A percentile compares a stretch with the other conserved stretches of the same genome.
These are phyloP conservation scores for Leavenworthia alabamica DNA, from an alignment of 345 rosid species.

Conservation along the genomic window DNA sequence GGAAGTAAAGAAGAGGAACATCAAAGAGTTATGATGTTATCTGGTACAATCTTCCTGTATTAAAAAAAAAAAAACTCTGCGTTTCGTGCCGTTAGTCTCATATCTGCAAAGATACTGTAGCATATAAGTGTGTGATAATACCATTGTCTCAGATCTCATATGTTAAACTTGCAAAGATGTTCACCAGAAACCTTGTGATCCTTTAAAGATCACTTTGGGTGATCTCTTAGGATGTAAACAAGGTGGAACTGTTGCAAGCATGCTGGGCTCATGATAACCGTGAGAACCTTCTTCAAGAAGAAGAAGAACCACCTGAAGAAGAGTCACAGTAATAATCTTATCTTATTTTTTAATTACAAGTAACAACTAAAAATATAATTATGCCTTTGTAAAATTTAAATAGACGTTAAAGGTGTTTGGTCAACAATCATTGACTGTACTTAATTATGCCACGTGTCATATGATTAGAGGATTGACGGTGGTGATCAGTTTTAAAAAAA, in stretches of 20 bases:
- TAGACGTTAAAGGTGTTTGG: slow-evolving; percentile 10
- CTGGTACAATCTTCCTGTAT: slow-evolving; percentile 95
- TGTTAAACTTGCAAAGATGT: slow-evolving; percentile 59
- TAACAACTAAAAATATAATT: no score
- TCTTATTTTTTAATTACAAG: no score
- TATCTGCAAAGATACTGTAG: slow-evolving; percentile 45
- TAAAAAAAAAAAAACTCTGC: slow-evolving; percentile 46
- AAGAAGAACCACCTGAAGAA: slow-evolving; percentile 82
- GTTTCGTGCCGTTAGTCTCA: slow-evolving; percentile 86
- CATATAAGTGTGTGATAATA: neutral
- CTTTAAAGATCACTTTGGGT: slow-evolving; percentile 53
- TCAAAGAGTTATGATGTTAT: slow-evolving; percentile 67
- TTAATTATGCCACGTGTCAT: slow-evolving; percentile 7
- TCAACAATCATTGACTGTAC: slow-evolving; percentile 24
- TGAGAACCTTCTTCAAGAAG: slow-evolving; percentile 98
- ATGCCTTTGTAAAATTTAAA: neutral
- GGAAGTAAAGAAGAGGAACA: slow-evolving; percentile 98
- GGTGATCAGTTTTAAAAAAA: neutral
- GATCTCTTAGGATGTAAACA: slow-evolving; percentile 91
- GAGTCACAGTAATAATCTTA: slow-evolving; percentile 33
- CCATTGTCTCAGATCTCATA: neutral
- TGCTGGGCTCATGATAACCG: slow-evolving; percentile 99
- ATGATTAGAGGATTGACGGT: slow-evolving; percentile 15
- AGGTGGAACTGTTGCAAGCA: slow-evolving; percentile 96
- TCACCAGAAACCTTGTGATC: slow-evolving; percentile 89